These are phyloP conservation scores for Nelumbo lutea DNA, from an alignment of 164 flowering plant genomes.

Conservation along the genomic window DNA sequence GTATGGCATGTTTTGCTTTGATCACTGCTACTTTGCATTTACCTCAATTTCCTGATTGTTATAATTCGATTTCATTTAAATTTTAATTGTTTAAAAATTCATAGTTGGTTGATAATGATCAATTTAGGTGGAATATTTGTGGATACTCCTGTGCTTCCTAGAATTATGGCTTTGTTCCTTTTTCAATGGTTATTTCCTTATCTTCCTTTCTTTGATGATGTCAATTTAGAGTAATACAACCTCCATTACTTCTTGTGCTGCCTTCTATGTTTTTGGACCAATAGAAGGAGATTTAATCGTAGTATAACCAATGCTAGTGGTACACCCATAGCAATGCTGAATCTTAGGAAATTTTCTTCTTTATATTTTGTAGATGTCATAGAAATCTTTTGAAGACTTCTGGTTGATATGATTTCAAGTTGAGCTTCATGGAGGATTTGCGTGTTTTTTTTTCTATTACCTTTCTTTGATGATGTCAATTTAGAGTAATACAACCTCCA, in stretches of 20 bases:
- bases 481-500: background rate
- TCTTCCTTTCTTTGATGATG: background rate
- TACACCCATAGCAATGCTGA: background rate
- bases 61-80: too few species aligned
- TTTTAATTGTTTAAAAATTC: background rate
- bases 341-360: too few species aligned
- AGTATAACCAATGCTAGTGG: background rate
- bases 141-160: background rate
- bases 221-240: background rate
- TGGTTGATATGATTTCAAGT: too few species aligned
- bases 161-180: background rate
- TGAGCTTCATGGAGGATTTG: too few species aligned
- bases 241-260: background rate
- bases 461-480: background rate
- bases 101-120: background rate
- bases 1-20: constrained; percentile 30
- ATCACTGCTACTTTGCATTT: background rate
- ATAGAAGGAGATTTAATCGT: background rate
- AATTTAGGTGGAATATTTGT: background rate
- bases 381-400: too few species aligned
- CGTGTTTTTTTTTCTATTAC: background rate
- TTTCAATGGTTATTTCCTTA: background rate
- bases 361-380: too few species aligned
- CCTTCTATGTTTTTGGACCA: too few species aligned
- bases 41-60: background rate